phyloP scores from a whole-genome alignment of 2,329 filamentous ascomycete genomes.

The Stagonosporopsis chrysanthemi region DNA sequence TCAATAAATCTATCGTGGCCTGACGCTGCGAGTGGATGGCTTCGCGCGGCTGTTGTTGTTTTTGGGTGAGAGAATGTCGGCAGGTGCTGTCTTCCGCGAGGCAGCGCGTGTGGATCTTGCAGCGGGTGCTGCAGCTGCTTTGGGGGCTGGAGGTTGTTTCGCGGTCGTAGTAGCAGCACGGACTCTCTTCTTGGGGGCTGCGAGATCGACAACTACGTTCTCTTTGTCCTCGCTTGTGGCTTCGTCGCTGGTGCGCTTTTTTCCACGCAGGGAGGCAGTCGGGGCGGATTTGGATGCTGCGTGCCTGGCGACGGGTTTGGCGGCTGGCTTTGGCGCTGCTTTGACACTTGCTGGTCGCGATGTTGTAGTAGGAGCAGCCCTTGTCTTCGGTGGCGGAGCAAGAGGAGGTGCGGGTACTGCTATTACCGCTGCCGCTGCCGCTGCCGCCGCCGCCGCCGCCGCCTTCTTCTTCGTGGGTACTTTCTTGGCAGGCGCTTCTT shows the following conservation, averaged over 20 bases:
- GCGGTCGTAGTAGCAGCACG: constrained; percentile 16
- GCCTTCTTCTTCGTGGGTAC: constrained; percentile 22
- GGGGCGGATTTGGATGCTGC: constrained; percentile 22
- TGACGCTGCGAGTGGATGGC: constrained; percentile 27
- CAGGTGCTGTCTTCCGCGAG: constrained; percentile 30
- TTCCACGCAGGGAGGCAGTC: constrained; percentile 23
- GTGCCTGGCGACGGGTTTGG: constrained; percentile 16
- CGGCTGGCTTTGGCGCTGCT: constrained; percentile 13
- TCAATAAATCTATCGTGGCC: constrained; percentile 31
- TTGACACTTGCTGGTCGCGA: constrained; percentile 20
- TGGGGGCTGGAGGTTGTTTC: constrained; percentile 21
- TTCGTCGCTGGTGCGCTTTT: constrained; percentile 40
- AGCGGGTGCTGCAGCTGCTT: constrained; percentile 20
- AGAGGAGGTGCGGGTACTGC: background rate
- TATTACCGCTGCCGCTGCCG: background rate
- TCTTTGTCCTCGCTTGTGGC: constrained; percentile 41
- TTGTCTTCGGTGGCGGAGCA: constrained; percentile 8
- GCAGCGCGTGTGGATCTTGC: constrained; percentile 34
- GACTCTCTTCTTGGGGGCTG: constrained; percentile 32
- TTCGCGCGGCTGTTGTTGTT: constrained; percentile 30
- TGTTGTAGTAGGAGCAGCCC: constrained; percentile 19
- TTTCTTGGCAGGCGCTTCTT: constrained; percentile 26
- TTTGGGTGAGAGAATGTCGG: constrained; percentile 36
- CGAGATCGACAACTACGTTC: constrained; percentile 29
- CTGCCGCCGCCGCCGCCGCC: background rate